A percentile compares a stretch with the other conserved stretches of the same genome.
Evolutionary conservation across 768 basidiomycete species (phyloP).

Genomic region (Tremella mesenterica): DNA sequence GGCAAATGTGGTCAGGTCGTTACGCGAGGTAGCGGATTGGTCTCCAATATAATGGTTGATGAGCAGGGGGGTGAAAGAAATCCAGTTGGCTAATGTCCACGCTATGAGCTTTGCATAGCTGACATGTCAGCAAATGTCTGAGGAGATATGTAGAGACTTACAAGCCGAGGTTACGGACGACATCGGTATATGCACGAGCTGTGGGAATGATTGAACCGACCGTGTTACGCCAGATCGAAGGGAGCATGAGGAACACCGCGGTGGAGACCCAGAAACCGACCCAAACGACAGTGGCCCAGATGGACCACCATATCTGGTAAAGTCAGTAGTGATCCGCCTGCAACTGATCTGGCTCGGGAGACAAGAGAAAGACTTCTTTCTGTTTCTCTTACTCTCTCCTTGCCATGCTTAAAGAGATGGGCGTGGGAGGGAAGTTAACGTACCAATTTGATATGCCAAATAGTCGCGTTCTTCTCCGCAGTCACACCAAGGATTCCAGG

Average conservation of each 20-base stretch:
- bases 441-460: slow-evolving; percentile 47
- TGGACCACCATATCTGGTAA: slow-evolving; percentile 61
- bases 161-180: slow-evolving; percentile 61
- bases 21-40: slow-evolving; percentile 26
- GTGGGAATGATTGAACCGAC: slow-evolving; percentile 66
- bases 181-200: slow-evolving; percentile 67
- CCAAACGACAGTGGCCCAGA: slow-evolving; percentile 77
- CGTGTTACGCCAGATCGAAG: slow-evolving; percentile 54
- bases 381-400: too few species aligned
- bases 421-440: slow-evolving; percentile 6
- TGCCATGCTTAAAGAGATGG: background rate
- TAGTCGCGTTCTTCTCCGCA: slow-evolving; percentile 50
- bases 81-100: slow-evolving; percentile 58
- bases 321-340: background rate
- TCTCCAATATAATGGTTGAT: slow-evolving; percentile 40
- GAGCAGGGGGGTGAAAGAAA: slow-evolving; percentile 65
- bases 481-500: slow-evolving; percentile 58
- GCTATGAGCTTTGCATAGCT: slow-evolving; percentile 59
- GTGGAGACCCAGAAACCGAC: slow-evolving; percentile 72
- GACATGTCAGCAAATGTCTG: slow-evolving; percentile 1
- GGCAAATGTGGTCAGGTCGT: slow-evolving; percentile 53
- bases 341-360: too few species aligned
- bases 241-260: slow-evolving; percentile 51
- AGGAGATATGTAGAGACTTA: slow-evolving; percentile 36
- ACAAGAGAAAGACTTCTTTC: too few species aligned